These are phyloP conservation scores for Apophysomyces elegans DNA, from an alignment of 371 early-diverging fungal species.

Conservation along the genomic window DNA sequence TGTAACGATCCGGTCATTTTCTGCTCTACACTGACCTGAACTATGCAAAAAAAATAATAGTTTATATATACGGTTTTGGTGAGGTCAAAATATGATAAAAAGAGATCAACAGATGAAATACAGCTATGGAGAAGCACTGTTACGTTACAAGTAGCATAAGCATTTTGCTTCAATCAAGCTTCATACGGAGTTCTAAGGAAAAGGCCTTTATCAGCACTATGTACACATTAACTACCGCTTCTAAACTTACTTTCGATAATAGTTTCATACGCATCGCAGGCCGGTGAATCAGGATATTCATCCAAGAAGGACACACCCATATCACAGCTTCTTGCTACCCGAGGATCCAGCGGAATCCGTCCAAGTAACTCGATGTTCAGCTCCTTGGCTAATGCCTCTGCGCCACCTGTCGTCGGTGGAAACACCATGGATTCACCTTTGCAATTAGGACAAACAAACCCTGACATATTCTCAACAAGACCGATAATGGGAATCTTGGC, in stretches of 20 bases:
- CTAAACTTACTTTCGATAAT: constrained; percentile 64
- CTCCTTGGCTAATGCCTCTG: constrained; percentile 78
- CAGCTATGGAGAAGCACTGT: no score
- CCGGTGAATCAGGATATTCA: constrained; percentile 86
- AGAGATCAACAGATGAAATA: no score
- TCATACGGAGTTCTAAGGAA: no score
- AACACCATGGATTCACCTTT: constrained; percentile 85
- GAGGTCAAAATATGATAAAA: no score
- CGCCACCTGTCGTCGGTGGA: constrained; percentile 93
- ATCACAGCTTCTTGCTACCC: constrained; percentile 85
- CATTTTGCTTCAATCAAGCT: no score
- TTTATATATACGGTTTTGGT: no score
- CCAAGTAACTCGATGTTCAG: constrained; percentile 81
- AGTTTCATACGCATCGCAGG: constrained; percentile 73
- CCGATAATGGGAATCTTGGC: constrained; percentile 92
- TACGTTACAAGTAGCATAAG: no score
- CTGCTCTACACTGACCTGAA: no score
- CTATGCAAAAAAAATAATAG: no score
- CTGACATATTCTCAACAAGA: constrained; percentile 99
- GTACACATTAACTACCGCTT: background rate
- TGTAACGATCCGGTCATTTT: no score
- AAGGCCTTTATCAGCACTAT: background rate
- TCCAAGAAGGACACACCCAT: constrained; percentile 88
- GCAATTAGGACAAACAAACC: constrained; percentile 96
- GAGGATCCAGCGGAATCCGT: constrained; percentile 89